Conservation (phyloP, 306 rosid genomes). For the Prosopis cineraria region DNA sequence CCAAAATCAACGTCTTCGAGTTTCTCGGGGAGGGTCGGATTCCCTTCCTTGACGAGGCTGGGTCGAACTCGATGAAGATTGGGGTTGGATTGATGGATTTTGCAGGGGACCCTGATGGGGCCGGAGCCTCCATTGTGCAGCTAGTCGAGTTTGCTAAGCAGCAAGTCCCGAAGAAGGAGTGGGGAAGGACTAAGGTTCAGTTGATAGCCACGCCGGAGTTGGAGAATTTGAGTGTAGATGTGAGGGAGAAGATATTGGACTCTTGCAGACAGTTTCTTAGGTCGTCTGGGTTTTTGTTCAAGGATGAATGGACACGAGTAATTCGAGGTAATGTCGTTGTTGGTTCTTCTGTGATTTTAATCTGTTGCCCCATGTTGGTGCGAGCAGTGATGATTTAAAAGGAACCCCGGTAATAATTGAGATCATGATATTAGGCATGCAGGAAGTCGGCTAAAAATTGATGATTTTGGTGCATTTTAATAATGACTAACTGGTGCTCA, state of each 20-base stretch:
- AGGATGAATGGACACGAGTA: constrained; percentile 51
- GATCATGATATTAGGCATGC: neutral
- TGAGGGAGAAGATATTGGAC: constrained; percentile 37
- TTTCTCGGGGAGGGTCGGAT: constrained; percentile 44
- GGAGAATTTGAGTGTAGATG: constrained; percentile 27
- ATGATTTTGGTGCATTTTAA: neutral
- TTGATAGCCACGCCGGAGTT: constrained; percentile 39
- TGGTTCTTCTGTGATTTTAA: neutral
- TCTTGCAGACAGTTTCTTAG: constrained; percentile 44
- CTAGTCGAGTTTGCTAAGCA: constrained; percentile 43
- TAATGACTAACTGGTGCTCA: neutral
- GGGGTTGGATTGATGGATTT: constrained; percentile 31
- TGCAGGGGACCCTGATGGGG: constrained; percentile 8
- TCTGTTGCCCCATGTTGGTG: neutral
- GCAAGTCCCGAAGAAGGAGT: constrained; percentile 43
- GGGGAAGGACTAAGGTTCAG: constrained; percentile 40
- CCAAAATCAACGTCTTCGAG: constrained; percentile 45
- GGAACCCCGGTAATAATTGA: neutral
- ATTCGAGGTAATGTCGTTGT: constrained; percentile 28
- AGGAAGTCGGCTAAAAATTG: neutral
- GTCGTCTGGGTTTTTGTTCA: constrained; percentile 50
- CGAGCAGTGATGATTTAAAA: neutral
- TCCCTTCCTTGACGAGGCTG: constrained; percentile 31
- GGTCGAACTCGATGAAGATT: constrained; percentile 32
- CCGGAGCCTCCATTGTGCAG: constrained; percentile 24